Evolutionary conservation across 768 basidiomycete genomes (phyloP).

Genomic region (Termitomyces sp.): DNA sequence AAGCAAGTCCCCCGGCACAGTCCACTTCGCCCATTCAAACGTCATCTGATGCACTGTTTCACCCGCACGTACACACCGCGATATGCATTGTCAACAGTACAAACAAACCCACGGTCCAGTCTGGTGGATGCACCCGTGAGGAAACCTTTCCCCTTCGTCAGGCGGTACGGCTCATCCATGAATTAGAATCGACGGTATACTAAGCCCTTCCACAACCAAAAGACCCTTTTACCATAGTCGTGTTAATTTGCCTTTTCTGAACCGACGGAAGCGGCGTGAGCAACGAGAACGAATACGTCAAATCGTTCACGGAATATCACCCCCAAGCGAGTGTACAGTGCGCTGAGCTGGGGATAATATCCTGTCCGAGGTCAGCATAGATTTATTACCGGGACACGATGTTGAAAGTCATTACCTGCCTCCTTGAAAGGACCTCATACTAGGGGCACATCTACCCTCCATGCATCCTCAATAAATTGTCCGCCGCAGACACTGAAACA

Average conservation of each 20-base stretch:
- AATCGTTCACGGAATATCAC: conserved; percentile 55
- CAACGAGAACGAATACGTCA: conserved; percentile 70
- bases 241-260: conserved; percentile 29
- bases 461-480: conserved; percentile 34
- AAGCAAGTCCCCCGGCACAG: conserved; percentile 37
- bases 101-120: conserved; percentile 33
- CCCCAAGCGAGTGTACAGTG: conserved; percentile 59
- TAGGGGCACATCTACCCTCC: conserved; percentile 75
- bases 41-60: conserved; percentile 28
- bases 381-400: not conserved
- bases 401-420: conserved; percentile 43
- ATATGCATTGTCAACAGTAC: conserved; percentile 39
- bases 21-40: conserved; percentile 47
- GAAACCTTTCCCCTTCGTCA: conserved; percentile 15
- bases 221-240: conserved; percentile 59
- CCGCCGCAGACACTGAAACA: conserved; percentile 36
- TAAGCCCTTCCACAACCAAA: conserved; percentile 51
- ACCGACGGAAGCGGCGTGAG: conserved; percentile 27
- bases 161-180: conserved; percentile 19
- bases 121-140: conserved; percentile 16
- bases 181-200: conserved; percentile 46
- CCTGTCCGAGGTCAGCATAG: conserved; percentile 33
- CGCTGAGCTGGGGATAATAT: conserved; percentile 70
- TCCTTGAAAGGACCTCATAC: conserved; percentile 80
- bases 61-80: conserved; percentile 41